A percentile compares a stretch with the other conserved stretches of the same genome.
phyloP scores from a whole-genome alignment of 805 yeast species.

The Zygosaccharomyces bisporus region DNA sequence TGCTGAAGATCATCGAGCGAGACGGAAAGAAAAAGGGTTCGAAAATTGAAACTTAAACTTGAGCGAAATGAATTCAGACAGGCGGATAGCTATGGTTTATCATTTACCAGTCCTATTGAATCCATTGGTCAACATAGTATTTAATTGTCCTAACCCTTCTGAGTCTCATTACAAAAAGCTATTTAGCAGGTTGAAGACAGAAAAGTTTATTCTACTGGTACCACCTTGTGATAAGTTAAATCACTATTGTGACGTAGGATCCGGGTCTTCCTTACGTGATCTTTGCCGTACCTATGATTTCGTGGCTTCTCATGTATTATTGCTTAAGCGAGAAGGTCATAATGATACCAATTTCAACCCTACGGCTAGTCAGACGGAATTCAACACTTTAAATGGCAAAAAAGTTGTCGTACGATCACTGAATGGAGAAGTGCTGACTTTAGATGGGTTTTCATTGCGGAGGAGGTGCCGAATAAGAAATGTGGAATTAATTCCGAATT shows the following conservation, averaged over 20 bases:
- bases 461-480: constrained; percentile 43
- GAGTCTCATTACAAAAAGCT: constrained; percentile 47
- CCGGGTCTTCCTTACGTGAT: constrained; percentile 44
- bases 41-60: not conserved
- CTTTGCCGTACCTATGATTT: constrained; percentile 58
- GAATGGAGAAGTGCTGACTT: constrained; percentile 52
- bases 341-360: not conserved
- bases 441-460: constrained; percentile 53
- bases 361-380: constrained; percentile 32
- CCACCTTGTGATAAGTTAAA: constrained; percentile 54
- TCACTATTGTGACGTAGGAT: constrained; percentile 38
- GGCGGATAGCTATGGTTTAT: constrained; percentile 19
- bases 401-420: constrained; percentile 47
- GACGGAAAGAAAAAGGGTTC: constrained; percentile 8
- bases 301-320: constrained; percentile 57
- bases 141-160: constrained; percentile 57
- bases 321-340: constrained; percentile 30
- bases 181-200: constrained; percentile 45
- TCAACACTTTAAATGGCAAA: constrained; percentile 52
- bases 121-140: constrained; percentile 61
- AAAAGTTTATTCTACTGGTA: constrained; percentile 55
- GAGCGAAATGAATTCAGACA: not conserved
- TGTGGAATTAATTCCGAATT: constrained; percentile 49
- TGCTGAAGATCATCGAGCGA: constrained; percentile 1
- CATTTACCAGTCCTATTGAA: constrained; percentile 55